phyloP scores from a whole-genome alignment of 163 green algal genomes.

The Chlamydomonas reinhardtii region DNA sequence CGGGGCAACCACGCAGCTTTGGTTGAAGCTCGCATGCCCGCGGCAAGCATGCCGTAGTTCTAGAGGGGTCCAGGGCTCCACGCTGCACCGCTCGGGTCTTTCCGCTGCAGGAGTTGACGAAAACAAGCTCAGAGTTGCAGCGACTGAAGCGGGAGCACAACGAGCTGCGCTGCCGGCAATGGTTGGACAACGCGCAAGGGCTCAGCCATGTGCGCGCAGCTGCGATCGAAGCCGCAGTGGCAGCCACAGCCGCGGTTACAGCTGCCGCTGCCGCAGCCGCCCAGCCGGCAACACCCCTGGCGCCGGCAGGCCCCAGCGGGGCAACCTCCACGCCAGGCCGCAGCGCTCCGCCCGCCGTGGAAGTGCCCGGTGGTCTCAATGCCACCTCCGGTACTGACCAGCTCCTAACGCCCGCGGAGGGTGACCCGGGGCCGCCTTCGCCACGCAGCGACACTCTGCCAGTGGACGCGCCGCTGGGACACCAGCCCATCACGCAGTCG shows the following conservation, averaged over 20 bases:
- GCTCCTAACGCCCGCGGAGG: neutral
- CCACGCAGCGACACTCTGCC: slow-evolving; percentile 14
- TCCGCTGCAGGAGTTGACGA: slow-evolving; percentile 43
- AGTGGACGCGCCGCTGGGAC: neutral
- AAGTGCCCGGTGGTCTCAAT: slow-evolving; percentile 9
- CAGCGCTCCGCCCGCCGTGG: slow-evolving; percentile 1
- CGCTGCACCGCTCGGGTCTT: no score
- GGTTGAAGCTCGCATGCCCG: neutral
- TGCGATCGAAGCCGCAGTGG: neutral
- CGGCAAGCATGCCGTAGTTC: no score
- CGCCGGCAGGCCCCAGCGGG: neutral
- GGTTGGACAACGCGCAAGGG: slow-evolving; percentile 49
- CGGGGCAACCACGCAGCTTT: no score
- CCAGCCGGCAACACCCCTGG: neutral
- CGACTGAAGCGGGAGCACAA: slow-evolving; percentile 43
- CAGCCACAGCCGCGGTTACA: neutral
- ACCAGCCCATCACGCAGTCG: slow-evolving; percentile 12
- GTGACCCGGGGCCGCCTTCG: slow-evolving; percentile 27
- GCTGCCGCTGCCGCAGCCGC: slow-evolving; percentile 12
- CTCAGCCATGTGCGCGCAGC: slow-evolving; percentile 46
- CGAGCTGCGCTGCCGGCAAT: slow-evolving; percentile 50
- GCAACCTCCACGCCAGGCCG: neutral
- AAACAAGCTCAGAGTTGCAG: slow-evolving; percentile 27
- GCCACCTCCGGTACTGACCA: slow-evolving; percentile 1
- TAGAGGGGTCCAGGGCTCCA: no score